Base-by-base conservation (phyloP, 2,329 filamentous ascomycete species). In the Ophiostoma fasciatum region DNA sequence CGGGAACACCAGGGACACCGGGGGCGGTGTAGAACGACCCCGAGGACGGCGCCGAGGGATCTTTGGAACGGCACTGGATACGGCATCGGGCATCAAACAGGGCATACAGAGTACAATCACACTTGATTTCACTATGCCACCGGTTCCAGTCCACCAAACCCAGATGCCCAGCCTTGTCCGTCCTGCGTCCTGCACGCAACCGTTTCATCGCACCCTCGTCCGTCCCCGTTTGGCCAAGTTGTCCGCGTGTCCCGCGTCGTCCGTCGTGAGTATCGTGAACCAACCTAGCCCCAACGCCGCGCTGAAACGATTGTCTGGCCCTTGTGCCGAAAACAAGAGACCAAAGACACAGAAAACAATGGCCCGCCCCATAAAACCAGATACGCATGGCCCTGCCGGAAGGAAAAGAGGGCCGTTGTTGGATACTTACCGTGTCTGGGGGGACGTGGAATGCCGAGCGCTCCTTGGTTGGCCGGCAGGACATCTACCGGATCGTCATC, bases 401-500 rank as follows among this genome's bases (percentile, higher is more conserved):
- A 23, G 22, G 8, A 31, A 29, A 32, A 15, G 32, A 28, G 33
- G 36, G 31, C 31, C 33, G 26, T 31, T 32, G n/a, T n/a, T n/a
- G 20, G 53, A 63, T 66, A 65, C 61, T 56, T 66, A 66, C 61
- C 59, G 53, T 60, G 53, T 47, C 50, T 44, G 45, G 41, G 31
- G 25, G 27, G 19, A 22, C 19, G 27, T 31, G 37, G 31, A 25
- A 33, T n/a, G 28, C 42, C 33, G 31, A 44, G 42, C 35, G 27
- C 27, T 43, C 42, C 40, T 43, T 37, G 36, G 48, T 45, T 40
- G 50, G 22, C 28, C 21, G 14, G 11, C 21, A 21, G 18, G 29
- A n/a, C n/a, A n/a, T 47, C 69, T 74, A 90, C 54, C 82, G 78
- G 55, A 88, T 88, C 31, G 87, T 94, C 81, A 94, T 93, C 59